A percentile compares a stretch with the other conserved stretches of the same genome.
Conservation (phyloP, 805 yeast genomes). For the Yarrowia sp. region DNA sequence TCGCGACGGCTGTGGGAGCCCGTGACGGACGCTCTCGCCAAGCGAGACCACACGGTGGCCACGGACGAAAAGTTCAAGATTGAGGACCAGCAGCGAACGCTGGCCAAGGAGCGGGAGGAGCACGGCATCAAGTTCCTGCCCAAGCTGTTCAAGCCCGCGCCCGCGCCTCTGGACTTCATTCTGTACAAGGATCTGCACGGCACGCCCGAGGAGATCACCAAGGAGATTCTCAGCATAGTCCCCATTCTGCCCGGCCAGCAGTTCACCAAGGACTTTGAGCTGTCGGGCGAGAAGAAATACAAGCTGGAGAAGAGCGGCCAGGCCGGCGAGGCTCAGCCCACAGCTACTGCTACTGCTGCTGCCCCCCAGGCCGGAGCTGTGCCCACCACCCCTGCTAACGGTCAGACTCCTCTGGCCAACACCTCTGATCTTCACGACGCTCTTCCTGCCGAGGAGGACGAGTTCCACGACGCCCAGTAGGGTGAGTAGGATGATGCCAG, state of each 20-base stretch:
- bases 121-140: slow-evolving; percentile 81
- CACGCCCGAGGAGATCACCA: slow-evolving; percentile 50
- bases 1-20: slow-evolving; percentile 79
- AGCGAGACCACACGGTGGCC: slow-evolving; percentile 75
- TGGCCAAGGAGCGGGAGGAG: slow-evolving; percentile 69
- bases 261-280: slow-evolving; percentile 59
- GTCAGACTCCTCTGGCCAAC: slow-evolving; percentile 27
- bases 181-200: slow-evolving; percentile 61
- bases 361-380: slow-evolving; percentile 9
- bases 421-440: slow-evolving; percentile 28
- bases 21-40: slow-evolving; percentile 76
- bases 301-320: slow-evolving; percentile 16
- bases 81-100: slow-evolving; percentile 78
- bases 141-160: slow-evolving; percentile 57
- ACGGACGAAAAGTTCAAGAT: slow-evolving; percentile 84
- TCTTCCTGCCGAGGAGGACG: slow-evolving; percentile 28
- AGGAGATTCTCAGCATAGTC: slow-evolving; percentile 58
- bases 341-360: neutral
- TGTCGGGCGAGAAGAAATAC: slow-evolving; percentile 62
- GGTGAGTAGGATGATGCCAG: no score
- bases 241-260: slow-evolving; percentile 84
- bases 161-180: slow-evolving; percentile 53
- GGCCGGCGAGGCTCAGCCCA: neutral
- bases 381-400: slow-evolving; percentile 14
- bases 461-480: slow-evolving; percentile 34